Evolutionary conservation across 2,329 filamentous ascomycete species (phyloP).

Genomic region (Colletotrichum ledebouriae): DNA sequence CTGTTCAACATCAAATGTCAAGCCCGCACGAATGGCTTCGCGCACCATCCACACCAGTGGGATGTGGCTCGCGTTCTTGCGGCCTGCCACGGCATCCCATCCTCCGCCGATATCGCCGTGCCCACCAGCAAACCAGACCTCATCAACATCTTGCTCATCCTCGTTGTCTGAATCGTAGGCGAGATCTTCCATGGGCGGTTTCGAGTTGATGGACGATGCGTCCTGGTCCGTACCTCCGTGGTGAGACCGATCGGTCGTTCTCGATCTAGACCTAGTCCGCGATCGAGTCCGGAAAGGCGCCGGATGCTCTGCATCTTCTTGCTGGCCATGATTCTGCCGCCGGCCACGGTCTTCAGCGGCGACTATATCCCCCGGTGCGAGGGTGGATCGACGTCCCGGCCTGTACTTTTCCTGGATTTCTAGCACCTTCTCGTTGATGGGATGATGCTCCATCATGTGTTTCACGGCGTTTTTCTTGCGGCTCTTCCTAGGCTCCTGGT

Average conservation of each 20-base stretch:
- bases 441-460: conserved; percentile 41
- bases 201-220: conserved; percentile 32
- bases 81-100: conserved; percentile 70
- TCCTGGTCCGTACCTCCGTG: conserved; percentile 23
- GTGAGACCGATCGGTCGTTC: conserved; percentile 19
- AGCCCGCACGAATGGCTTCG: conserved; percentile 71
- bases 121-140: conserved; percentile 84
- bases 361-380: conserved; percentile 38
- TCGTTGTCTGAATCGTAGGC: conserved; percentile 60
- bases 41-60: conserved; percentile 79
- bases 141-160: conserved; percentile 78
- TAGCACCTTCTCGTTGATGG: conserved; percentile 45
- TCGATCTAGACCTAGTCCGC: conserved; percentile 44
- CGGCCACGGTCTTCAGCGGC: conserved; percentile 32
- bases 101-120: conserved; percentile 86
- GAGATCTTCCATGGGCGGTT: conserved; percentile 45
- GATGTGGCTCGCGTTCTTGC: conserved; percentile 76
- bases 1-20: conserved; percentile 78
- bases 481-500: conserved; percentile 57
- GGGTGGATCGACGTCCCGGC: conserved; percentile 34
- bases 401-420: conserved; percentile 55
- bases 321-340: conserved; percentile 11
- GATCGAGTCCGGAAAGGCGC: conserved; percentile 59
- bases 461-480: conserved; percentile 45
- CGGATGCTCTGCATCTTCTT: conserved; percentile 50